Evolutionary conservation across 768 basidiomycete genomes (phyloP).

Genomic region (Paxillus rubicundulus): DNA sequence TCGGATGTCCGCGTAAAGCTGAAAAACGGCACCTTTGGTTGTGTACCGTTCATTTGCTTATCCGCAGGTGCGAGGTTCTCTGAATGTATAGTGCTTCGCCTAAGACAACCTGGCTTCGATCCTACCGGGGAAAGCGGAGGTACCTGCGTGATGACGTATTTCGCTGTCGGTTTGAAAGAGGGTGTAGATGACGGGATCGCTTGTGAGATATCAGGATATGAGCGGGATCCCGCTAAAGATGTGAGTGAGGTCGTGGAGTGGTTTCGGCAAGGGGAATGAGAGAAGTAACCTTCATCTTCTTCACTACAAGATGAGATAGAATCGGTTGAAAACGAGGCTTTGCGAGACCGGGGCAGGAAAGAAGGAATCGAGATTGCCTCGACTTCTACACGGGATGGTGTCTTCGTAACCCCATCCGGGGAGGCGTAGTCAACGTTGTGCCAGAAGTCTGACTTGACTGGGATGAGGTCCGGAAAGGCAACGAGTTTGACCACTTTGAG

Average conservation of each 20-base stretch:
- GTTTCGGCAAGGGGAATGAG: slow-evolving; percentile 49
- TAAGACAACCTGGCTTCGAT: slow-evolving; percentile 7
- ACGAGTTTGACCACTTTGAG: slow-evolving; percentile 77
- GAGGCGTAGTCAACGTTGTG: slow-evolving; percentile 1
- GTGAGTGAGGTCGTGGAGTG: slow-evolving; percentile 34
- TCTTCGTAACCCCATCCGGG: background rate
- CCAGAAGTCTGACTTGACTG: slow-evolving; percentile 19
- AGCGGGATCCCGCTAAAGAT: slow-evolving; percentile 39
- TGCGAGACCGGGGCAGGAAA: slow-evolving; percentile 22
- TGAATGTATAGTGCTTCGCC: slow-evolving; percentile 7
- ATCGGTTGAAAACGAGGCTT: slow-evolving; percentile 22
- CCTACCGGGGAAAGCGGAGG: slow-evolving; percentile 31
- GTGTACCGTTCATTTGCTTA: slow-evolving; percentile 10
- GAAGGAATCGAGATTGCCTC: slow-evolving; percentile 17
- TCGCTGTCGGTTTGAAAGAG: slow-evolving; percentile 37
- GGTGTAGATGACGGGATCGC: slow-evolving; percentile 27
- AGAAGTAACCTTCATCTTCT: slow-evolving; percentile 53
- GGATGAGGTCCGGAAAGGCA: slow-evolving; percentile 71
- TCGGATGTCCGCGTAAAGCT: slow-evolving; percentile 76
- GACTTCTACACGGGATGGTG: slow-evolving; percentile 8
- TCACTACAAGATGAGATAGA: slow-evolving; percentile 34
- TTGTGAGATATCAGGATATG: slow-evolving; percentile 41
- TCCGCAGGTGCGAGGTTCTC: slow-evolving; percentile 7
- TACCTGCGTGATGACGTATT: slow-evolving; percentile 36
- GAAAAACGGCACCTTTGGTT: slow-evolving; percentile 62